phyloP scores from a whole-genome alignment of 371 early-diverging fungal genomes.

The Sanchytrium tribonematis region DNA sequence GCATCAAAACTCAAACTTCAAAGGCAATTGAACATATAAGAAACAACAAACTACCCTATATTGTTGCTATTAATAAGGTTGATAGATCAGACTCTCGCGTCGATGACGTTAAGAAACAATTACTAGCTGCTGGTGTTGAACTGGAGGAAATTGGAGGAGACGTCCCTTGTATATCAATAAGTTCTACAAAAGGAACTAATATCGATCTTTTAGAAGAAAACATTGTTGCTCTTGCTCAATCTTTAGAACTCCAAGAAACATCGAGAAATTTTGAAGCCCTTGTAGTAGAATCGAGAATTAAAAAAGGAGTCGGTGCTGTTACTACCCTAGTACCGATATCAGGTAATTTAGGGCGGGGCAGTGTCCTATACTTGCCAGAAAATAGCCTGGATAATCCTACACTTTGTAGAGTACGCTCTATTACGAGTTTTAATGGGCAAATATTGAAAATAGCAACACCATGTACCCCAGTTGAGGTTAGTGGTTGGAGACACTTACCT shows the following conservation, averaged over 20 bases:
- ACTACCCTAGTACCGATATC: slow-evolving; percentile 59
- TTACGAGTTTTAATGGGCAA: slow-evolving; percentile 46
- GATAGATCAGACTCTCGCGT: slow-evolving; percentile 59
- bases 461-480: slow-evolving; percentile 55
- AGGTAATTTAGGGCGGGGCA: slow-evolving; percentile 48
- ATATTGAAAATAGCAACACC: slow-evolving; percentile 46
- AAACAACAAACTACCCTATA: slow-evolving; percentile 54
- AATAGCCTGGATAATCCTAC: slow-evolving; percentile 9
- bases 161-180: slow-evolving; percentile 57
- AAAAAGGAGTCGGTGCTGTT: slow-evolving; percentile 49
- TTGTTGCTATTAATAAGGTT: slow-evolving; percentile 86
- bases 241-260: slow-evolving; percentile 37
- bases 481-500: slow-evolving; percentile 77
- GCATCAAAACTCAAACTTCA: too few species aligned
- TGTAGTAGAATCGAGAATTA: slow-evolving; percentile 59
- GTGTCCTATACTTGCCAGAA: slow-evolving; percentile 43
- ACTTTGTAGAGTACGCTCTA: slow-evolving; percentile 58
- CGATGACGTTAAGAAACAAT: slow-evolving; percentile 36
- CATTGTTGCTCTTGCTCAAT: slow-evolving; percentile 51
- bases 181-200: slow-evolving; percentile 55
- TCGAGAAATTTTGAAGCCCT: slow-evolving; percentile 41
- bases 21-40: slow-evolving; percentile 75
- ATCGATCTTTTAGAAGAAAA: slow-evolving; percentile 62
- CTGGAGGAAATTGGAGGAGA: slow-evolving; percentile 84
- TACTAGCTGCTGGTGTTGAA: slow-evolving; percentile 45